A percentile compares a stretch with the other conserved stretches of the same genome.
These are phyloP conservation scores for Salvia rosmarinus DNA, from an alignment of 257 asterid species.

Conservation along the genomic window DNA sequence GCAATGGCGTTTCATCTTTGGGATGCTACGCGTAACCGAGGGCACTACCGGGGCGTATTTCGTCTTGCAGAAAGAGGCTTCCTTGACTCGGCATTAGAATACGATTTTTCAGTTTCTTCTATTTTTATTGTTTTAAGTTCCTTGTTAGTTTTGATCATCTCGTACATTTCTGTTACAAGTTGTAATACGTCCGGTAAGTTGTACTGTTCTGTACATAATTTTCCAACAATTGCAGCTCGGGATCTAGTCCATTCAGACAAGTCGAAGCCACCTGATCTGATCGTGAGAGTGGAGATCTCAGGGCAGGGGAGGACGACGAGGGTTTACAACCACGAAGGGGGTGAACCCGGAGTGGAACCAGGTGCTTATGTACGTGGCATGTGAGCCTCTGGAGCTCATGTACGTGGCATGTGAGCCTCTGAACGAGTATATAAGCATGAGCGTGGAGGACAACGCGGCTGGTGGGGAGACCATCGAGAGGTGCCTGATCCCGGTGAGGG, in stretches of 20 bases:
- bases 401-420: constrained; percentile 83
- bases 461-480: constrained; percentile 63
- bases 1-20: too few relatives aligned
- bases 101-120: too few relatives aligned
- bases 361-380: constrained; percentile 79
- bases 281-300: constrained; percentile 65
- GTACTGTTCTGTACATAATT: too few relatives aligned
- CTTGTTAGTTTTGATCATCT: too few relatives aligned
- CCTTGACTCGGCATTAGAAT: too few relatives aligned
- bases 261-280: constrained; percentile 53
- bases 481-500: constrained; percentile 57
- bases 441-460: constrained; percentile 65
- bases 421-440: constrained; percentile 62
- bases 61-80: too few relatives aligned
- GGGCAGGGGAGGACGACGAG: constrained; percentile 66
- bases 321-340: constrained; percentile 55
- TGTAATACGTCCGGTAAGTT: too few relatives aligned
- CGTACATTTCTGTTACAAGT: too few relatives aligned
- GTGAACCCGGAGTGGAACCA: constrained; percentile 82
- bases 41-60: too few relatives aligned
- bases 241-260: constrained; percentile 73
- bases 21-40: too few relatives aligned
- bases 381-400: constrained; percentile 89
- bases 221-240: constrained; percentile 77
- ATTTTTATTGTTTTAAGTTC: too few relatives aligned